Evolutionary conservation across 225 moss, liverwort and hornwort species (phyloP).

Genomic region (Neckera pumila): DNA sequence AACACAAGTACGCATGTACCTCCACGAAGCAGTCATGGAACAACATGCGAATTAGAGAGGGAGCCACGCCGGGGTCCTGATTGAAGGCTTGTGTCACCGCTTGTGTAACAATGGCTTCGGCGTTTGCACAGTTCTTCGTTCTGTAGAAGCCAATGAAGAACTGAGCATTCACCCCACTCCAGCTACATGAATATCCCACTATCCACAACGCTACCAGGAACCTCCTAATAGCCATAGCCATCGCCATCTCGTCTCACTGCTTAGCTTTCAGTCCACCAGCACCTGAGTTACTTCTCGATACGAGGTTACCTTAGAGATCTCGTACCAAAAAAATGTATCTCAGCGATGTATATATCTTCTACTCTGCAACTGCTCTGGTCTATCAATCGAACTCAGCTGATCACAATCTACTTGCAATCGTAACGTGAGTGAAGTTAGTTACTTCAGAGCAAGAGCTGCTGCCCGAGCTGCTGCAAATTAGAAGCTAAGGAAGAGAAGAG

Average conservation of each 20-base stretch:
- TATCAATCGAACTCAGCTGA: not conserved
- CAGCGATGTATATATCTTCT: not conserved
- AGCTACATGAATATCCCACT: not conserved
- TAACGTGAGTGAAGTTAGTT: not conserved
- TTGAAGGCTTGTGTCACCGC: conserved; percentile 43
- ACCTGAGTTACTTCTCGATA: not conserved
- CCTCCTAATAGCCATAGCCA: not conserved
- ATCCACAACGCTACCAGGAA: not conserved
- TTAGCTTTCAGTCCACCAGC: not conserved
- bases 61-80: conserved; percentile 23
- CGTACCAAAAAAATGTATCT: not conserved
- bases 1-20: not conserved
- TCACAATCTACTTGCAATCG: not conserved
- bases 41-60: conserved; percentile 25
- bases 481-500: not conserved
- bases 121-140: conserved; percentile 18
- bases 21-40: conserved; percentile 48
- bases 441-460: not conserved
- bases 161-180: conserved; percentile 17
- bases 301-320: not conserved
- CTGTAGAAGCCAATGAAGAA: conserved; percentile 25
- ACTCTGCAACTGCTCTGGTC: not conserved
- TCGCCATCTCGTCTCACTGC: not conserved
- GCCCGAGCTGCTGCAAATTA: too few relatives aligned
- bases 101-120: conserved; percentile 42